These are phyloP conservation scores for Phytopythium delawarense DNA, from an alignment of 352 stramenopile genomes.

Conservation along the genomic window DNA sequence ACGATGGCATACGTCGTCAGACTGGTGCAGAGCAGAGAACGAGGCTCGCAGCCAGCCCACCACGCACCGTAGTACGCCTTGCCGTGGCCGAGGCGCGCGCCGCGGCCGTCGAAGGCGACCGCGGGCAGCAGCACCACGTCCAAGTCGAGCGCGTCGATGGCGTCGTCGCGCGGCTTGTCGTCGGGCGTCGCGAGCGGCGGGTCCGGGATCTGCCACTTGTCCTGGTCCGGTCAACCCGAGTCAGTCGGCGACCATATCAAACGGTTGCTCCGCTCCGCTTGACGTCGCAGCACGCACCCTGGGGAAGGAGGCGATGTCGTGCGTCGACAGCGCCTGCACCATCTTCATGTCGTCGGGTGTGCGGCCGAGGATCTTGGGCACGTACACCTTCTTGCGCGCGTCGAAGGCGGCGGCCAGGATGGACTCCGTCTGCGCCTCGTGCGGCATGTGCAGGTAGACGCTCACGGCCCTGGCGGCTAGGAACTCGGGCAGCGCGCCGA, in stretches of 20 bases:
- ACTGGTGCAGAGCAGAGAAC: too few relatives aligned
- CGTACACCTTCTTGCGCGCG: constrained; percentile 71
- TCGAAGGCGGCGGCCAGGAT: constrained; percentile 59
- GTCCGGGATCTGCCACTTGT: constrained; percentile 88
- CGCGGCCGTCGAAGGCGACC: constrained; percentile 72
- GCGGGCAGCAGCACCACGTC: constrained; percentile 82
- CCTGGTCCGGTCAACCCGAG: constrained; percentile 25
- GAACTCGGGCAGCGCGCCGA: constrained; percentile 58
- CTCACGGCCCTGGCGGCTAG: constrained; percentile 36
- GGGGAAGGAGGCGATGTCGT: constrained; percentile 76
- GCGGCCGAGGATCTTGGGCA: constrained; percentile 81
- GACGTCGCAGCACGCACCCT: constrained; percentile 31
- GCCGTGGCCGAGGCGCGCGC: constrained; percentile 81
- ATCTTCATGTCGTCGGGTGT: constrained; percentile 74
- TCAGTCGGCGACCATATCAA: constrained; percentile 2
- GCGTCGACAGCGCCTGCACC: constrained; percentile 53
- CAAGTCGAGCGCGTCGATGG: constrained; percentile 42
- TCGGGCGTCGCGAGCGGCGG: constrained; percentile 30
- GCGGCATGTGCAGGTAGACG: constrained; percentile 84
- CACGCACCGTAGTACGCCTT: constrained; percentile 84
- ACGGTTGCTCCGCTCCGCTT: too few relatives aligned
- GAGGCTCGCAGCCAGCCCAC: neutral
- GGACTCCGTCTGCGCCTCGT: constrained; percentile 55
- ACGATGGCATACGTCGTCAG: neutral
- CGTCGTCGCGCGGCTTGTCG: constrained; percentile 31